Percentiles rank a stretch among this genome's conserved stretches.
phyloP scores from a whole-genome alignment of 2,329 filamentous ascomycete genomes.

The Trichophyton rubrum region DNA sequence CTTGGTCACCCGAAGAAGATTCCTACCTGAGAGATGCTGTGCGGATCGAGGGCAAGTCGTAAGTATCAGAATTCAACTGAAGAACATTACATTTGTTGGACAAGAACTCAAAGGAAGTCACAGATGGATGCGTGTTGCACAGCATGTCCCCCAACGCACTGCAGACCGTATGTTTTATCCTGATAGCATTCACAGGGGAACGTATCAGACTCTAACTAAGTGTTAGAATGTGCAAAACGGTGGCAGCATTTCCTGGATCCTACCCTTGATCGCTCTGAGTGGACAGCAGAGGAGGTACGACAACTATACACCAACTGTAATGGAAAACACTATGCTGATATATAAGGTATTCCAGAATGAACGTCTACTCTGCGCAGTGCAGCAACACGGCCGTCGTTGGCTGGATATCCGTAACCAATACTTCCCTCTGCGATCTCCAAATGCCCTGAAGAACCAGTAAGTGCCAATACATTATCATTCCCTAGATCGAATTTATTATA shows the following conservation, averaged over 20 bases:
- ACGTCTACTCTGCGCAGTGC: neutral
- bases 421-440: constrained; percentile 2
- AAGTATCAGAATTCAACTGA: neutral
- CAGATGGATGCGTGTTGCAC: constrained; percentile 4
- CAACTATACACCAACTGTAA: neutral
- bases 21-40: neutral
- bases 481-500: neutral
- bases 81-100: neutral
- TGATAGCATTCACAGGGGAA: neutral
- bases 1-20: constrained; percentile 3
- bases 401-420: constrained; percentile 2
- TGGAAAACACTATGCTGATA: neutral
- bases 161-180: constrained; percentile 1
- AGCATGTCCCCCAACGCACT: neutral
- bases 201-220: neutral
- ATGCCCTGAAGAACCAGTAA: constrained; percentile 5
- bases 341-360: neutral
- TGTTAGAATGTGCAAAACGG: constrained; percentile 6
- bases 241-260: constrained; percentile 5
- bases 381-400: neutral
- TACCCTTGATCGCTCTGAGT: constrained; percentile 2
- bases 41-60: neutral
- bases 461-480: neutral
- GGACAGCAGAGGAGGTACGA: constrained; percentile 1
- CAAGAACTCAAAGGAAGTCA: neutral